Percentiles rank a stretch among this genome's conserved stretches.
Conservation (phyloP, 345 rosid species). For the Citrus australasica region DNA sequence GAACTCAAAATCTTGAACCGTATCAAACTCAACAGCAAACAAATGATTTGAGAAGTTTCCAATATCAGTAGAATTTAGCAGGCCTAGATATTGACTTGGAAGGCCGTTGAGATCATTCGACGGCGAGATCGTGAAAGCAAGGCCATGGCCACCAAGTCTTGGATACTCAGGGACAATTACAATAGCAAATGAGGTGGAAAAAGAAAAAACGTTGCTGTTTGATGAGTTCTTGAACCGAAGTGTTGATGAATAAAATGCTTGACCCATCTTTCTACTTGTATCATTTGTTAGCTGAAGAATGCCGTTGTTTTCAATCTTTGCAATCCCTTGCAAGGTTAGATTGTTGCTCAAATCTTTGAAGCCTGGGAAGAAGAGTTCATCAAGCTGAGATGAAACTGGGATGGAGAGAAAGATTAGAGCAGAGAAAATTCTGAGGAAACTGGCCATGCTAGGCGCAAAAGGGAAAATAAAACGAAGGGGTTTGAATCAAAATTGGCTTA, state of each 20-base stretch:
- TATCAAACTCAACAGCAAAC: slow-evolving; percentile 81
- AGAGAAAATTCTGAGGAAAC: slow-evolving; percentile 7
- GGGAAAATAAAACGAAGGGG: background rate
- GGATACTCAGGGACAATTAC: slow-evolving; percentile 63
- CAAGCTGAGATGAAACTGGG: slow-evolving; percentile 27
- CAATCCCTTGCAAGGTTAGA: slow-evolving; percentile 49
- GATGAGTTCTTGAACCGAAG: slow-evolving; percentile 54
- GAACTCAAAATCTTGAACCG: slow-evolving; percentile 72
- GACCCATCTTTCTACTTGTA: slow-evolving; percentile 53
- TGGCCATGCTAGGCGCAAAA: slow-evolving; percentile 16
- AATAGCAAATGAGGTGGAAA: slow-evolving; percentile 77
- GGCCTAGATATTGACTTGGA: slow-evolving; percentile 80
- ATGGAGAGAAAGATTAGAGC: slow-evolving; percentile 19
- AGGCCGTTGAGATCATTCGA: slow-evolving; percentile 34
- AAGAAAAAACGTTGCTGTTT: slow-evolving; percentile 47
- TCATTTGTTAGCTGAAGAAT: slow-evolving; percentile 57
- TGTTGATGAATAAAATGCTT: slow-evolving; percentile 62
- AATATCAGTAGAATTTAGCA: slow-evolving; percentile 47
- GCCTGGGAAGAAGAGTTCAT: slow-evolving; percentile 45
- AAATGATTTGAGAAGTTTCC: slow-evolving; percentile 60
- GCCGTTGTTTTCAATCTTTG: slow-evolving; percentile 52
- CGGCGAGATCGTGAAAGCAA: slow-evolving; percentile 71
- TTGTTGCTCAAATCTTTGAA: slow-evolving; percentile 33
- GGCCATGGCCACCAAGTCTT: slow-evolving; percentile 78
- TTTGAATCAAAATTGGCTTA: background rate